A percentile compares a stretch with the other conserved stretches of the same genome.
Conservation (phyloP, 1,284 basidiomycete genomes). For the Leccinum subfulvum region DNA sequence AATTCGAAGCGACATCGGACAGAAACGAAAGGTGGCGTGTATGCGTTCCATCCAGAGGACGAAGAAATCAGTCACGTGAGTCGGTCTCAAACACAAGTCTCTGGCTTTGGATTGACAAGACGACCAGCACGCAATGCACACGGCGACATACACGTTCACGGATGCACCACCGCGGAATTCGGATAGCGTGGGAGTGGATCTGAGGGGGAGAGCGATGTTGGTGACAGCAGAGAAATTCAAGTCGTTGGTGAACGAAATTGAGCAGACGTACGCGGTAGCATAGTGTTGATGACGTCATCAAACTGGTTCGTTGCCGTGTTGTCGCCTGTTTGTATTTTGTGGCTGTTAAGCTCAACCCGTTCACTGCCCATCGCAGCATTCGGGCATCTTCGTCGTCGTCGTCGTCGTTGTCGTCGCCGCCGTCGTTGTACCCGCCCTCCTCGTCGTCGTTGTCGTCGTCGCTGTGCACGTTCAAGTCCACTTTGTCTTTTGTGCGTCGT, state of each 20-base stretch:
- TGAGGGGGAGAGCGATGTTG: conserved; percentile 75
- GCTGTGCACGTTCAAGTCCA: neutral
- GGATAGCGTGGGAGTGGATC: conserved; percentile 77
- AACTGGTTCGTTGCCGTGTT: conserved; percentile 17
- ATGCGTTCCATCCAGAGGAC: conserved; percentile 84
- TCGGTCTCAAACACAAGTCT: neutral
- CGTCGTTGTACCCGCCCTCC: neutral
- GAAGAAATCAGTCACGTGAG: conserved; percentile 66
- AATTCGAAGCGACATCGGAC: conserved; percentile 27
- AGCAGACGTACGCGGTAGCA: conserved; percentile 31
- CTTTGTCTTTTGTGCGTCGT: neutral
- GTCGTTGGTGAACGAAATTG: conserved; percentile 40
- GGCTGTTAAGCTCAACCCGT: conserved; percentile 18
- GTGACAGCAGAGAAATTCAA: conserved; percentile 48
- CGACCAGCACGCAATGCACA: conserved; percentile 56
- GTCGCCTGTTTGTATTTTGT: conserved; percentile 21
- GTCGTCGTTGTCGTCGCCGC: neutral
- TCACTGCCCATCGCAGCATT: neutral
- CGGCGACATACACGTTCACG: conserved; percentile 67
- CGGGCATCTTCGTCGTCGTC: neutral
- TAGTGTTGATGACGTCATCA: neutral
- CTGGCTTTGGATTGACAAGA: neutral
- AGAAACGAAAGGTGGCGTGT: conserved; percentile 39
- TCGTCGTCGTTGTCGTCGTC: neutral
- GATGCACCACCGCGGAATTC: conserved; percentile 55